Base-by-base conservation (phyloP, 1,139 yeast genomes). In the Taphrina sp. region DNA sequence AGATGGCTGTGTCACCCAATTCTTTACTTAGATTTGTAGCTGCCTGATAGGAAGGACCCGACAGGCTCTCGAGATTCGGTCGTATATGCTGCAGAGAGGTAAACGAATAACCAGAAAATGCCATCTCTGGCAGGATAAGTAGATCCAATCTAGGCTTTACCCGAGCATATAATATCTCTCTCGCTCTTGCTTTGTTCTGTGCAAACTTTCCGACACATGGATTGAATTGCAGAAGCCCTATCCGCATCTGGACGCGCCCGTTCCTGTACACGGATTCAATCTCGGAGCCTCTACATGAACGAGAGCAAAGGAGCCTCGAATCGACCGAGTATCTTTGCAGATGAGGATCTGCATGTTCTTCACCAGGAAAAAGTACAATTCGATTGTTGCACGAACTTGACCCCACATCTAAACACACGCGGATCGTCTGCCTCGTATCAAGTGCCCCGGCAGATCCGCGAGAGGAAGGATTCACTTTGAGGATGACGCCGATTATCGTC, bases 31-130 rank as follows among this genome's bases (percentile, higher is more conserved):
- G 72, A 23, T 73, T 72, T 37, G 69, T 68, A 0, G 89, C 96
- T 71, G 89, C 78, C 10, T 71, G 5, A 10, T 10, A 24, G 5
- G 45, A 20, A 16, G 52, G 29, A 20, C 52, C 47, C 12, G 0
- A 82, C 81, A 0, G 63, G 10, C 56, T 70, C 66, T 84, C 90
- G 23, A 85, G 69, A 63, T 70, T 82, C 1, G 92, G 92, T 45
- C 67, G 66, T 7, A 89, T 79, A n/a, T 79, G 81, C 0, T 66
- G 62, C 19, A 73, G 68, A 12, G 75, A 70, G 14, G 70, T 66
- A 69, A 83, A 88, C 64, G 84, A 85, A 68, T 89, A 90, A 1
- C 96, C 96, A 0, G 95, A 85, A 22, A 90, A 71, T 0, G 95
- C 90, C 56, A 89, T 70, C 65, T 90, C 96, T 0, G 96, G 95